phyloP scores from a whole-genome alignment of 129 eudicot species.

The Centrapalus pauciflorus region DNA sequence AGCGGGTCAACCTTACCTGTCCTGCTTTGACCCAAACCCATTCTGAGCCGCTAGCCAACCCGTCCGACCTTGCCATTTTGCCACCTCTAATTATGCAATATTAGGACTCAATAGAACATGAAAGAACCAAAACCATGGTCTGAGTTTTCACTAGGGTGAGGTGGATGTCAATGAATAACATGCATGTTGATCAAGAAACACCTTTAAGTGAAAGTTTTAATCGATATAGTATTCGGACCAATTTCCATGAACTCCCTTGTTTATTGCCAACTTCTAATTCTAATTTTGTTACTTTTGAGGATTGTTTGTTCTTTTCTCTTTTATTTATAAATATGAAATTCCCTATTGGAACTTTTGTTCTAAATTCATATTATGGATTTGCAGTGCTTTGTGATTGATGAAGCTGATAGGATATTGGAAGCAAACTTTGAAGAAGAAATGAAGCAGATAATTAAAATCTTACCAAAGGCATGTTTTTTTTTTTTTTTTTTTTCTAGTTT shows the following conservation, averaged over 20 bases:
- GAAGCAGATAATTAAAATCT: constrained; percentile 72
- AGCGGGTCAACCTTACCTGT: too few species aligned
- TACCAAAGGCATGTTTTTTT: constrained; percentile 62
- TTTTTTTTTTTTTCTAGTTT: background rate
- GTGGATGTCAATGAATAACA: too few species aligned
- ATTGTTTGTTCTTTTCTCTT: background rate
- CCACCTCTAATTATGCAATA: too few species aligned
- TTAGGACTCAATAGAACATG: too few species aligned
- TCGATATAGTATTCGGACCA: background rate
- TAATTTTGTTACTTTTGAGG: too few species aligned
- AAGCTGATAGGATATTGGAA: constrained; percentile 95
- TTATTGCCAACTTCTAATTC: background rate
- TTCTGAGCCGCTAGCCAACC: too few species aligned
- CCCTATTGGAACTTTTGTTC: background rate
- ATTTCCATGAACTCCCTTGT: background rate
- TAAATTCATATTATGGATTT: constrained; percentile 12
- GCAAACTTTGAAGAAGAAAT: constrained; percentile 90
- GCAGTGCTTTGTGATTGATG: constrained; percentile 88
- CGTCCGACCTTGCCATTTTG: too few species aligned
- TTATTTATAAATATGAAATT: background rate
- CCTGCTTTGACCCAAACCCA: too few species aligned
- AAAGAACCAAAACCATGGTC: too few species aligned
- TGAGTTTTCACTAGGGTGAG: too few species aligned
- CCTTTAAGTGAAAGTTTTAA: background rate
- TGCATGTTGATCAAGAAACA: background rate